These are phyloP conservation scores for Rhizopogon vesiculosus DNA, from an alignment of 768 basidiomycete species.

Conservation along the genomic window DNA sequence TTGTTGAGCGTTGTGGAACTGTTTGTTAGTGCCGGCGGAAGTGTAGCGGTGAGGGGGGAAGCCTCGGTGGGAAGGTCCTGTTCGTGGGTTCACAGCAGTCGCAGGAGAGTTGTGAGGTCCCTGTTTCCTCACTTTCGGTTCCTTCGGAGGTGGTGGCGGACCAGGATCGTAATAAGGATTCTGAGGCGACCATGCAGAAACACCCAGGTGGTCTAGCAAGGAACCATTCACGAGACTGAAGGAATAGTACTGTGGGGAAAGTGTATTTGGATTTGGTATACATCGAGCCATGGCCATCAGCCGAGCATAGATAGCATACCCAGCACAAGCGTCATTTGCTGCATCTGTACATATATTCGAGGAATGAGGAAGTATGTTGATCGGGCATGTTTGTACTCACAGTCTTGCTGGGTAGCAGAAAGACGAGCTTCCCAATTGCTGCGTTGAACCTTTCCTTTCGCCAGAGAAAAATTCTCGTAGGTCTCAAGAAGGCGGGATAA, in stretches of 20 bases:
- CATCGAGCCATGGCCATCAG: slow-evolving; percentile 39
- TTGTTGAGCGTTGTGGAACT: background rate
- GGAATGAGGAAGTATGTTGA: background rate
- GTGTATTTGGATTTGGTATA: slow-evolving; percentile 32
- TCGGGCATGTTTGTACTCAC: slow-evolving; percentile 34
- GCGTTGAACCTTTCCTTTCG: slow-evolving; percentile 55
- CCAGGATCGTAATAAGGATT: slow-evolving; percentile 75
- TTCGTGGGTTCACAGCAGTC: background rate
- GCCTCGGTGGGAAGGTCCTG: background rate
- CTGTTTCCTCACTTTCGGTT: slow-evolving; percentile 16
- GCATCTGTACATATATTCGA: slow-evolving; percentile 44
- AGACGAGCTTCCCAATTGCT: slow-evolving; percentile 69
- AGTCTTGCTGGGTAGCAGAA: slow-evolving; percentile 45
- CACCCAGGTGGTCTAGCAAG: slow-evolving; percentile 34
- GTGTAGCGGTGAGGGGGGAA: background rate
- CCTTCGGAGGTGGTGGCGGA: slow-evolving; percentile 50
- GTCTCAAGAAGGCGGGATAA: slow-evolving; percentile 60
- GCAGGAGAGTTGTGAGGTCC: background rate
- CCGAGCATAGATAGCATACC: slow-evolving; percentile 45
- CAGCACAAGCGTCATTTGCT: slow-evolving; percentile 67
- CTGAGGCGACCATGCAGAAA: slow-evolving; percentile 42
- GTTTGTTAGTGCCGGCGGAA: background rate
- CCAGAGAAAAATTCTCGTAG: slow-evolving; percentile 48
- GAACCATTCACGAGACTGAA: slow-evolving; percentile 50
- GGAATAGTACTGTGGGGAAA: slow-evolving; percentile 43